phyloP scores from a whole-genome alignment of 1,284 basidiomycete species.

The Heterobasidion parviporum region DNA sequence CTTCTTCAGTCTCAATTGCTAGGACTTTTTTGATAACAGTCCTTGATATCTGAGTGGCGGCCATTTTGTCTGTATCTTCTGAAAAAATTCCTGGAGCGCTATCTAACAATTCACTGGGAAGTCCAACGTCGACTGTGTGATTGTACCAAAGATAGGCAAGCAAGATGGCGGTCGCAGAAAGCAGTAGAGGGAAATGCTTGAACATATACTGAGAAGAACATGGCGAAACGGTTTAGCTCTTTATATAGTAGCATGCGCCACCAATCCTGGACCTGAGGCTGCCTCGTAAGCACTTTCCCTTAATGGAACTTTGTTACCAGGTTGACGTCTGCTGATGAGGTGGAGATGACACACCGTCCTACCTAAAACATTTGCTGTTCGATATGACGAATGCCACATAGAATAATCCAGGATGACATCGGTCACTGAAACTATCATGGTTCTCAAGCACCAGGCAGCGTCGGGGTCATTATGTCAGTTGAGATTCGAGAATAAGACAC shows the following conservation, averaged over 20 bases:
- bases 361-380: too few relatives aligned
- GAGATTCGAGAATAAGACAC: too few relatives aligned
- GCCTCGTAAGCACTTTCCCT: too few relatives aligned
- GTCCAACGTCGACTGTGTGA: neutral
- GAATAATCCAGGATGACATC: too few relatives aligned
- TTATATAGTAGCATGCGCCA: neutral
- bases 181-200: neutral
- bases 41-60: constrained; percentile 43
- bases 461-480: too few relatives aligned
- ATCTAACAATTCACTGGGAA: neutral
- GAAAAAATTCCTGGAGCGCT: neutral
- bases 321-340: too few relatives aligned
- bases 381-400: too few relatives aligned
- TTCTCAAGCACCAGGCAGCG: too few relatives aligned
- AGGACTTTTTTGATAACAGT: constrained; percentile 68
- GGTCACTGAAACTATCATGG: too few relatives aligned
- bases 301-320: too few relatives aligned
- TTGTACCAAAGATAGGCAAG: neutral
- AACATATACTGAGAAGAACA: neutral
- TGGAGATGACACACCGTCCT: too few relatives aligned
- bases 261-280: too few relatives aligned
- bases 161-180: neutral
- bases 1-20: constrained; percentile 78
- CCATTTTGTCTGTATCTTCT: constrained; percentile 14
- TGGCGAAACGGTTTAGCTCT: neutral